phyloP scores from a whole-genome alignment of 148 eudicot genomes.

The Camellia japonica region DNA sequence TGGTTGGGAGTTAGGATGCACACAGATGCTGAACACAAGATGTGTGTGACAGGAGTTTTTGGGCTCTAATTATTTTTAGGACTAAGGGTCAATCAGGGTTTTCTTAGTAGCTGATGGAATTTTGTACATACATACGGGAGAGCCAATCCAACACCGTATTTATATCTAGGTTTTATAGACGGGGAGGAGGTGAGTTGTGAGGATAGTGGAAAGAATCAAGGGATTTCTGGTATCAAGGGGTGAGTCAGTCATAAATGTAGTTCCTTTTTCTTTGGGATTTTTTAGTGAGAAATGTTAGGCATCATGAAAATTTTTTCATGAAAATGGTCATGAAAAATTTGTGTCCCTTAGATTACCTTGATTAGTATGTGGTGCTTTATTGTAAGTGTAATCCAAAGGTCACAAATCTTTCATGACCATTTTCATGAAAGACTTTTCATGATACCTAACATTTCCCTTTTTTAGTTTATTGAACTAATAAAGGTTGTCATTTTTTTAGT shows the following conservation, averaged over 20 bases:
- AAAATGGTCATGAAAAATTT: no score
- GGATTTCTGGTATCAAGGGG: background rate
- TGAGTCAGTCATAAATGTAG: background rate
- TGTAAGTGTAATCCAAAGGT: no score
- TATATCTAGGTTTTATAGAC: constrained; percentile 21
- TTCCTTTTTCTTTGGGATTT: background rate
- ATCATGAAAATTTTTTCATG: no score
- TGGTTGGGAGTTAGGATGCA: no score
- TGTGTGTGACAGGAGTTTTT: background rate
- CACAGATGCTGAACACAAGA: background rate
- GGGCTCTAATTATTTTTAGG: background rate
- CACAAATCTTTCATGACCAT: no score
- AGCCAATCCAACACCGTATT: constrained; percentile 26
- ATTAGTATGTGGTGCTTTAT: no score
- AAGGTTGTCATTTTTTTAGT: no score
- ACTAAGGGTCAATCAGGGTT: background rate
- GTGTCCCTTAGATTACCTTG: no score
- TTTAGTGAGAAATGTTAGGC: no score
- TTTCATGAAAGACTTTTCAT: no score
- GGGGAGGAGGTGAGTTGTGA: background rate
- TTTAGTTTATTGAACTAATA: background rate
- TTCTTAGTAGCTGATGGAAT: constrained; percentile 2
- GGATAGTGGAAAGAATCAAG: background rate
- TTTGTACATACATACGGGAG: constrained; percentile 31
- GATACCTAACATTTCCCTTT: no score